Base-by-base conservation (phyloP, 225 moss, liverwort and hornwort genomes). In the Pleurozium schreberi region DNA sequence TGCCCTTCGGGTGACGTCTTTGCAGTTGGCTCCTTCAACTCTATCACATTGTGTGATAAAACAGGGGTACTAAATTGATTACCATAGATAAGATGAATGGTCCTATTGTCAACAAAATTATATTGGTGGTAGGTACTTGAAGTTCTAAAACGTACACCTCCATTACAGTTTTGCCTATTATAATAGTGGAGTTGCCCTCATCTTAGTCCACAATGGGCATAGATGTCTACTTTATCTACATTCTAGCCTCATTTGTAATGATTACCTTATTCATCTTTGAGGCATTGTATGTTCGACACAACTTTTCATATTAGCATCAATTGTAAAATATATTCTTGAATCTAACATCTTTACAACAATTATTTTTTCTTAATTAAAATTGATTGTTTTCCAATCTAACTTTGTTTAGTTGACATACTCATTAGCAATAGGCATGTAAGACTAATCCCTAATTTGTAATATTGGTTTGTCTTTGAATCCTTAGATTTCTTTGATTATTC, bases 1-100 rank as follows among this genome's bases (percentile, higher is more conserved):
- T 96, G 96, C 62, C 96, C 96, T 0, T 96, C 96, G 14, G 98
- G 98, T 57, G 95, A 98, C 34, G 73, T 92, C 22, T 98, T 98
- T 89, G 96, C 85, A 71, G 86, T 95, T 91, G 95, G 96, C 36
- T 96, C 96, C 18, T 95, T 97, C 86, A 92, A 93, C 76, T 90
- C 94, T 81, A 69, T 99, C 28, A 87, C 90, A 74, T 59, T 97
- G 19, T 99, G 98, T 62, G 96, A 99, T 88, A 95, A 95, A 90
- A 90, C 61, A 69, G 98, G 96, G 98, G 97, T 99, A 90, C 19
- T 81, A 16, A 57, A 81, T 63, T 87, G 18, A 87, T 62, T 40
- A 86, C 21, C 8, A 80, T 28, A n/a, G 2, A 60, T 66, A 52
- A 83, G 1, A 18, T 38, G 9, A 49, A 66, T 52, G 12, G 3